Evolutionary conservation across 2,329 filamentous ascomycete genomes (phyloP).

Genomic region (Alternaria ethzedia): DNA sequence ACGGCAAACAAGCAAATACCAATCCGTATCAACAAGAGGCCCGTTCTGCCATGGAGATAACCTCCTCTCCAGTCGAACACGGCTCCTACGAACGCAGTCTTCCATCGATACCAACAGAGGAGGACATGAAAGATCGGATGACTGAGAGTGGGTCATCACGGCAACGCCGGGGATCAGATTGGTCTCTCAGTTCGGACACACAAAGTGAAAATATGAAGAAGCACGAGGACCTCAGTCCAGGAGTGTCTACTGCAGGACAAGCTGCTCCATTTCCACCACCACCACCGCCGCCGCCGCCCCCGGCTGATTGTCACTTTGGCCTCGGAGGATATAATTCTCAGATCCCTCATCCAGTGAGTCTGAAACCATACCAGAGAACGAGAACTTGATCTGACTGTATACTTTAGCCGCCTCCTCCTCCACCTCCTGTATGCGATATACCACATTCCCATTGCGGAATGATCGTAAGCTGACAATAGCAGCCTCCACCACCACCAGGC

Average conservation of each 20-base stretch:
- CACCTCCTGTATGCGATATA: not conserved
- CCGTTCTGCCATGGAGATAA: not conserved
- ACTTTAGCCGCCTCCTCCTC: not conserved
- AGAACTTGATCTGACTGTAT: not conserved
- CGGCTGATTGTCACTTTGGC: not conserved
- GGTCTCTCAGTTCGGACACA: not conserved
- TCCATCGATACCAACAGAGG: not conserved
- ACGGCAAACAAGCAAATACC: not conserved
- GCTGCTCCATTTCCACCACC: not conserved
- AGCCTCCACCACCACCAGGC: not conserved
- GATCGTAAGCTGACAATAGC: not conserved
- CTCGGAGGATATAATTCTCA: not conserved
- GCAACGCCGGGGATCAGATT: not conserved
- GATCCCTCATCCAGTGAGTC: not conserved
- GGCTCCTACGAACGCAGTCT: not conserved
- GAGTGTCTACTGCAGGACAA: not conserved
- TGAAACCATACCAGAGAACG: accelerated
- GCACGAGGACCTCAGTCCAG: not conserved
- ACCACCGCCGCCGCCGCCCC: not conserved
- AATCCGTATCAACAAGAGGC: not conserved
- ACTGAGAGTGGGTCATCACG: not conserved
- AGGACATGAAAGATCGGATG: not conserved
- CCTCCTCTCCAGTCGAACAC: not conserved
- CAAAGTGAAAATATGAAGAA: not conserved
- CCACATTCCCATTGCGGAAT: not conserved